Percentiles rank a stretch among this genome's conserved stretches.
Conservation (phyloP, 441 rosid species). For the Gossypium davidsonii region DNA sequence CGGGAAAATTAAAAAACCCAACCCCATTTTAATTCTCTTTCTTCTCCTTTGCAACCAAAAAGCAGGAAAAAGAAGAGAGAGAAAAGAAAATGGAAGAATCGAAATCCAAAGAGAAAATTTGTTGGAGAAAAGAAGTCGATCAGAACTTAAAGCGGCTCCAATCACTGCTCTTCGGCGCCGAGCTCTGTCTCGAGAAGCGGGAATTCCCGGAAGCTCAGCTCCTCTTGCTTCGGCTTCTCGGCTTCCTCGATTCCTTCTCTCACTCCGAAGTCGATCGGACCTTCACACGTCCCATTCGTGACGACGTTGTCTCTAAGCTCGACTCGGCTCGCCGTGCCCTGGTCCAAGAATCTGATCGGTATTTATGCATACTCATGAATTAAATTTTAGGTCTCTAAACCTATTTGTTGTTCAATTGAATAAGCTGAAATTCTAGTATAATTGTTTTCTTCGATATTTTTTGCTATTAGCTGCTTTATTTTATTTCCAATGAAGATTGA, state of each 20-base stretch:
- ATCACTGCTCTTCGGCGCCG: constrained; percentile 74
- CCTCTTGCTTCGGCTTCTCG: constrained; percentile 76
- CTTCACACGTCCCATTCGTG: constrained; percentile 59
- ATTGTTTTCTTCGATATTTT: not conserved
- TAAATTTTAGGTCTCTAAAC: not conserved
- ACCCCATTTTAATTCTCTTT: constrained; percentile 18
- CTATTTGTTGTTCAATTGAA: not conserved
- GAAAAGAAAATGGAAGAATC: constrained; percentile 22
- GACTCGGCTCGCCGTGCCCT: constrained; percentile 53
- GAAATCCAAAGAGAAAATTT: constrained; percentile 10
- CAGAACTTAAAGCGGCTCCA: constrained; percentile 81
- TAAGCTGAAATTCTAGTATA: not conserved
- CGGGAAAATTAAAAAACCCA: constrained; percentile 44
- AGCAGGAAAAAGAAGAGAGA: constrained; percentile 8
- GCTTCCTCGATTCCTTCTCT: constrained; percentile 78
- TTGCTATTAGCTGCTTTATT: not conserved
- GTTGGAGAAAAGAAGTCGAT: constrained; percentile 74
- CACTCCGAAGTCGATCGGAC: constrained; percentile 44
- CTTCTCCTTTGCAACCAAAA: constrained; percentile 11
- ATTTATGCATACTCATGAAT: constrained; percentile 25
- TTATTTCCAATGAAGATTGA: not conserved
- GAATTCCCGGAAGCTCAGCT: constrained; percentile 66
- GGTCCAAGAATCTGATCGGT: constrained; percentile 70
- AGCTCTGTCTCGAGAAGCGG: constrained; percentile 53
- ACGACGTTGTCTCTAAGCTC: constrained; percentile 57